Conservation (phyloP, 164 flowering plant genomes). For the Brasenia schreberi region DNA sequence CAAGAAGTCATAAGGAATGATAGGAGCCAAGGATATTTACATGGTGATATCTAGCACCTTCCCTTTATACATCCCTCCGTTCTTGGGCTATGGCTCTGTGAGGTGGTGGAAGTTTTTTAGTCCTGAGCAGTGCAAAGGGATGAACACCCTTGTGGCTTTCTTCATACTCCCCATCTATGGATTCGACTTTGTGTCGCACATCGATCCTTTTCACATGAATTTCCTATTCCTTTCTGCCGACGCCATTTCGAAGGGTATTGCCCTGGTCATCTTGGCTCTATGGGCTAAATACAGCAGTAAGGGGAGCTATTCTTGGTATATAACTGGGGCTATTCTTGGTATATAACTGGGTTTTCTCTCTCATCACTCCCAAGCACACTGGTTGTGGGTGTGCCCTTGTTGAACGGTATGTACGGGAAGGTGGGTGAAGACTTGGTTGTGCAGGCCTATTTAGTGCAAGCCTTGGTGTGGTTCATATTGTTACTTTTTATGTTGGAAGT, state of each 20-base stretch:
- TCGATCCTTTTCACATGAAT: constrained; percentile 53
- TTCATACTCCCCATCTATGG: constrained; percentile 66
- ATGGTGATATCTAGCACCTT: constrained; percentile 36
- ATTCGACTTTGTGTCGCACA: constrained; percentile 40
- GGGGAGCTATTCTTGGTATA: constrained; percentile 47
- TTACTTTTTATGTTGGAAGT: constrained; percentile 47
- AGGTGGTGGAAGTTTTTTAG: constrained; percentile 53
- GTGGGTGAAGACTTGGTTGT: constrained; percentile 45
- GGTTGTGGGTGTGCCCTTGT: constrained; percentile 61
- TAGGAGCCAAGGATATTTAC: constrained; percentile 35
- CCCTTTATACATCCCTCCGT: constrained; percentile 38
- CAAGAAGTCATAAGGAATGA: constrained; percentile 14
- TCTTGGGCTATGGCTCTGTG: constrained; percentile 43
- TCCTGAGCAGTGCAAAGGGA: constrained; percentile 40
- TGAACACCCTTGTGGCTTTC: constrained; percentile 46
- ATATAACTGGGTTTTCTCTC: constrained; percentile 33
- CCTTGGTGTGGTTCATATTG: constrained; percentile 42
- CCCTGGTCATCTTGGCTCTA: constrained; percentile 26
- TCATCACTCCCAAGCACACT: constrained; percentile 46
- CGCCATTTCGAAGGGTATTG: constrained; percentile 38
- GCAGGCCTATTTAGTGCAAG: constrained; percentile 44
- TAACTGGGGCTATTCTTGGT: constrained; percentile 16
- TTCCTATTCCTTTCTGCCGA: constrained; percentile 43
- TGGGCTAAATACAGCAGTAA: constrained; percentile 53
- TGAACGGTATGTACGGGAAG: constrained; percentile 59